Percentiles rank a stretch among this genome's conserved stretches.
Conservation (phyloP, 2,329 filamentous ascomycete species). For the Emmonsiellopsis sp. region DNA sequence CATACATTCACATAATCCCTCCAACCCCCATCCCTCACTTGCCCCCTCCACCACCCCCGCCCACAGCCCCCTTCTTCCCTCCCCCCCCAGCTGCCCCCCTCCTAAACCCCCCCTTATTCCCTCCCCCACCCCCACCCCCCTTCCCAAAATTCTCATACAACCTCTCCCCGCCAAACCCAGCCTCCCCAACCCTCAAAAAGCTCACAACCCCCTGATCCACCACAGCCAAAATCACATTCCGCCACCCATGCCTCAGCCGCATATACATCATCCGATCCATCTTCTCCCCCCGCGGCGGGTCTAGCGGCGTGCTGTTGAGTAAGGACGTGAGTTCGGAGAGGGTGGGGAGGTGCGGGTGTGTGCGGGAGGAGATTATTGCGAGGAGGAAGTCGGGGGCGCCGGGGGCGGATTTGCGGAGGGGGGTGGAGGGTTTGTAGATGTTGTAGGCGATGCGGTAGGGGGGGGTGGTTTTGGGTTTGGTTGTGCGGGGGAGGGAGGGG, state of each 20-base stretch:
- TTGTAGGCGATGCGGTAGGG: slow-evolving; percentile 70
- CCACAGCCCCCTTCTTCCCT: slow-evolving; percentile 15
- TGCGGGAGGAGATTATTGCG: slow-evolving; percentile 67
- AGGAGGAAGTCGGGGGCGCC: slow-evolving; percentile 75
- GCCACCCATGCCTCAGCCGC: slow-evolving; percentile 71
- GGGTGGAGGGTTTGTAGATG: slow-evolving; percentile 64
- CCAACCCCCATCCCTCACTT: slow-evolving; percentile 16
- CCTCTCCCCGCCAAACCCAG: slow-evolving; percentile 65
- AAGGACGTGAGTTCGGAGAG: slow-evolving; percentile 61
- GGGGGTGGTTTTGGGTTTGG: slow-evolving; percentile 19
- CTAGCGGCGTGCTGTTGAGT: slow-evolving; percentile 62
- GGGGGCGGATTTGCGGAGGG: slow-evolving; percentile 71
- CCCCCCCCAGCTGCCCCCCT: slow-evolving; percentile 12
- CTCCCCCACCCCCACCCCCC: slow-evolving; percentile 15
- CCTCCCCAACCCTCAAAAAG: slow-evolving; percentile 72
- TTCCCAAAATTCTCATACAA: slow-evolving; percentile 46
- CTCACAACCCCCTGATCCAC: slow-evolving; percentile 87
- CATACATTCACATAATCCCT: neutral
- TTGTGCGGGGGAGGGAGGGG: neutral
- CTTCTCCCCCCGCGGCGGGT: slow-evolving; percentile 46
- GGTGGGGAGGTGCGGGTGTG: slow-evolving; percentile 58
- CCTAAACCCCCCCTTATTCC: slow-evolving; percentile 17
- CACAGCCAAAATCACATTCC: slow-evolving; percentile 76
- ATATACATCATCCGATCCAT: slow-evolving; percentile 53
- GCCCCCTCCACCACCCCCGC: slow-evolving; percentile 18